Evolutionary conservation across 768 basidiomycete genomes (phyloP), one percentile per base, ranked within the genome.

Genomic region (Tricholoma sp.): DNA sequence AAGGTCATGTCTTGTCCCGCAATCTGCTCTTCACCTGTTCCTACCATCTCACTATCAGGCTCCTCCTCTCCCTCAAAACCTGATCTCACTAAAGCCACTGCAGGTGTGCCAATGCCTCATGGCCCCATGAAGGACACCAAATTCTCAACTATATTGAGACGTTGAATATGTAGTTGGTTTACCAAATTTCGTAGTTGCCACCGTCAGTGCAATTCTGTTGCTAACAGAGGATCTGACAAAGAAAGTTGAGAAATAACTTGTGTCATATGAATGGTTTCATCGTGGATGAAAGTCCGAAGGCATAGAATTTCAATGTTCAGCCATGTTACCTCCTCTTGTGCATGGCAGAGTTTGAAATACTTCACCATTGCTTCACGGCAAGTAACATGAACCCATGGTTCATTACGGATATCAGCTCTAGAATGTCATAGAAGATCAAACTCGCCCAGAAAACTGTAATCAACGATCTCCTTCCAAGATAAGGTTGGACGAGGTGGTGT

Each of bases 361-460:
- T 54, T 12, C 14, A 64, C 62, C 56, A 64, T 63, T 0, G 59
- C 52, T 14, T 55, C 21, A 12, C 57, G 59, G 32, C 51, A 47
- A 16, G 58, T 61, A 29, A 65, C 64, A 12, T 43, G 61, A 12
- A 64, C 59, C 65, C 67, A 68, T 4, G 54, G 54, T 14, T 55
- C 8, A 3, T 54, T 18, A 11, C 29, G 46, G 18, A 66, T 55
- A 39, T 64, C 63, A 34, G 62, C 55, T 9, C 58, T 43, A 21
- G 61, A 47, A 31, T 63, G 62, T 0, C 54, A 41, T 5, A 69
- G 57, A 14, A 66, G 57, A 49, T 67, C 63, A 43, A 68, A 70
- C 35, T 67, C 61, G 2, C 67, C 56, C 8, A 67, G 60, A 35
- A 66, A 66, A 5, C 58, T 55, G 49, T 68, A n/a, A n/a, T n/a